phyloP scores from a whole-genome alignment of 129 eudicot species.

The Centaurea solstitialis region DNA sequence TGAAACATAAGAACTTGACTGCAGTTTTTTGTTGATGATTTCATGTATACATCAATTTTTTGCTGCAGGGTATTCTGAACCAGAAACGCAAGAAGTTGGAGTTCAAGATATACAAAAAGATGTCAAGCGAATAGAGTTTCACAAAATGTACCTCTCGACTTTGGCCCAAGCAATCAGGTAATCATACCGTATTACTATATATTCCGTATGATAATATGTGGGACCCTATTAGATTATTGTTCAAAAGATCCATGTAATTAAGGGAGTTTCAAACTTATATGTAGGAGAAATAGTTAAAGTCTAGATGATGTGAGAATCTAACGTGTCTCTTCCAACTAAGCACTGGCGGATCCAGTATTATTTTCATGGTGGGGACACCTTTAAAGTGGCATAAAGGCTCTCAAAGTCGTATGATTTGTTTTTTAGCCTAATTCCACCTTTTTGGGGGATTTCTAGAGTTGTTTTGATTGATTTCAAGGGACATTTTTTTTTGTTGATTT shows the following conservation, averaged over 20 bases:
- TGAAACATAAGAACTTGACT: not conserved
- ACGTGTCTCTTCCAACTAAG: too few species aligned
- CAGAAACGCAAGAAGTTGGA: constrained; percentile 1
- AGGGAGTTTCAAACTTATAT: not conserved
- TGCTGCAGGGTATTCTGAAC: constrained; percentile 55
- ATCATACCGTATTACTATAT: not conserved
- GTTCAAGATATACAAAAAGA: constrained; percentile 42
- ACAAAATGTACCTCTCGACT: constrained; percentile 51
- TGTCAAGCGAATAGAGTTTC: constrained; percentile 55
- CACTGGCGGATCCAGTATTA: too few species aligned
- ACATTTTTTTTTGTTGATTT: too few species aligned
- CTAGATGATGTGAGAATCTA: too few species aligned
- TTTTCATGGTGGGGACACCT: too few species aligned
- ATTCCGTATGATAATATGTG: not conserved
- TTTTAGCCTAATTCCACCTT: too few species aligned
- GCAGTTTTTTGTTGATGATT: not conserved
- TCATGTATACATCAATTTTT: not conserved
- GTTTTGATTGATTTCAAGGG: too few species aligned
- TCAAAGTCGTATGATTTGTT: too few species aligned
- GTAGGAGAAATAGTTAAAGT: too few species aligned
- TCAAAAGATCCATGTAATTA: not conserved
- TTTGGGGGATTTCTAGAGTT: too few species aligned
- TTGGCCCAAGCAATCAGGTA: constrained; percentile 74
- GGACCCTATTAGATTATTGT: not conserved
- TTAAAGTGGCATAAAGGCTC: too few species aligned